Evolutionary conservation across 176 grass and related monocot genomes (phyloP).

Genomic region (Triticum urartu): DNA sequence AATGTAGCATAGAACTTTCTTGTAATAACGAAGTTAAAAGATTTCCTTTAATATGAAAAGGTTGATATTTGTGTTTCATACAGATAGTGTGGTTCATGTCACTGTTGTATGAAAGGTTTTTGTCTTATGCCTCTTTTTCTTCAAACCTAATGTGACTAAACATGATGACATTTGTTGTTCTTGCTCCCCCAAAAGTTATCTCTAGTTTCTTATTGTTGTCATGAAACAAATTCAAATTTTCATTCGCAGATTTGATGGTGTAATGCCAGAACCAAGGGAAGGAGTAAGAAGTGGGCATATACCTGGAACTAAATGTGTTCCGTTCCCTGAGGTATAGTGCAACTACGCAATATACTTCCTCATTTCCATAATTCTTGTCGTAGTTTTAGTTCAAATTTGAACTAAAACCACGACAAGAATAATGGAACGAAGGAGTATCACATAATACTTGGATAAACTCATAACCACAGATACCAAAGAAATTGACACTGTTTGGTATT

Average conservation of each 20-base stretch:
- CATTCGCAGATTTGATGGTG: conserved; percentile 77
- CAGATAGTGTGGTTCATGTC: neutral
- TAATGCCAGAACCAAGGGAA: conserved; percentile 80
- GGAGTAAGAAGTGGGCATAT: conserved; percentile 90
- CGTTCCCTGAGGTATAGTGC: conserved; percentile 56
- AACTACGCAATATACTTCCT: conserved; percentile 2
- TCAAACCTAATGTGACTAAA: neutral
- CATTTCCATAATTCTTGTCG: no score
- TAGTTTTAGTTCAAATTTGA: no score
- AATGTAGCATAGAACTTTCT: neutral
- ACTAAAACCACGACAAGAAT: no score
- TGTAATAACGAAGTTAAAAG: neutral
- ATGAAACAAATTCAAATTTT: neutral
- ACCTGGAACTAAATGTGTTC: conserved; percentile 71
- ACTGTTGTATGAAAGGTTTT: neutral
- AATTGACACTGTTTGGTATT: neutral
- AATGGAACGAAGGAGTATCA: neutral
- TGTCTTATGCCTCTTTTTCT: neutral
- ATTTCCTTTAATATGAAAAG: neutral
- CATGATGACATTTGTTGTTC: neutral
- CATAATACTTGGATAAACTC: neutral
- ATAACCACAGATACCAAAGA: conserved; percentile 24
- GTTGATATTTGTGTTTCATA: conserved; percentile 4
- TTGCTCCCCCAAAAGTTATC: neutral
- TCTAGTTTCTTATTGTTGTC: neutral